Evolutionary conservation across 1,284 basidiomycete genomes (phyloP), one percentile per base, ranked within the genome.

Genomic region (Clitocybe nebularis): DNA sequence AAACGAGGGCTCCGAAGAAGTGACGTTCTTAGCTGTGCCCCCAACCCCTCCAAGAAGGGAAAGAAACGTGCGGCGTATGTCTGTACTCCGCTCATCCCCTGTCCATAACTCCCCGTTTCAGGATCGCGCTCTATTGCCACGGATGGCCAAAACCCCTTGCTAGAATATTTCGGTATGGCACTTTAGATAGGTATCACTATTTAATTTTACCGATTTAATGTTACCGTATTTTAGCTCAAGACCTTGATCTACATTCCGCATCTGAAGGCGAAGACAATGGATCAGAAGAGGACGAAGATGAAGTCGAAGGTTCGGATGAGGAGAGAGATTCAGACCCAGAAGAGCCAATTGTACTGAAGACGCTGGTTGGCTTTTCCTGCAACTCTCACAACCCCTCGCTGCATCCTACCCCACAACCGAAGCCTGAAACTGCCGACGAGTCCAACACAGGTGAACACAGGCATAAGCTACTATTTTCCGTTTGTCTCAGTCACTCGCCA

Each of bases 221-320:
- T 30, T 21, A 5, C 28, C 20, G 5, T 32, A 28, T 11, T 11
- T 16, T 38, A 69, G 67, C 50, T 13, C 54, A 60, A 26, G 58
- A 69, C 17, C 44, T 76, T 36, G 67, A 66, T 21, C 46, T 75
- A 4, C 66, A 70, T 26, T 76, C 73, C 9, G 72, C 62, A 19
- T 75, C 75, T 3, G 69, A 80, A 58, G 57, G 63, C 41, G 62
- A 76, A 33, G 51, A 63, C 41, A 63, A 73, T 49, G 50, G 65
- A 32, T 20, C 29, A n/a, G 49, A 52, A 17, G 60, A 63, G 16
- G 55, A 51, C 28, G 48, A 66, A 35, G 32, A 42, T 14, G 44
- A 53, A 9, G 48, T 56, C 5, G 57, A 56, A 21, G 52, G 54
- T 8, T 49, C 35, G 26, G 45, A 46, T 8, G 37, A 39, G 38